Base-by-base conservation (phyloP, 768 basidiomycete genomes). In the Boletus sp. region DNA sequence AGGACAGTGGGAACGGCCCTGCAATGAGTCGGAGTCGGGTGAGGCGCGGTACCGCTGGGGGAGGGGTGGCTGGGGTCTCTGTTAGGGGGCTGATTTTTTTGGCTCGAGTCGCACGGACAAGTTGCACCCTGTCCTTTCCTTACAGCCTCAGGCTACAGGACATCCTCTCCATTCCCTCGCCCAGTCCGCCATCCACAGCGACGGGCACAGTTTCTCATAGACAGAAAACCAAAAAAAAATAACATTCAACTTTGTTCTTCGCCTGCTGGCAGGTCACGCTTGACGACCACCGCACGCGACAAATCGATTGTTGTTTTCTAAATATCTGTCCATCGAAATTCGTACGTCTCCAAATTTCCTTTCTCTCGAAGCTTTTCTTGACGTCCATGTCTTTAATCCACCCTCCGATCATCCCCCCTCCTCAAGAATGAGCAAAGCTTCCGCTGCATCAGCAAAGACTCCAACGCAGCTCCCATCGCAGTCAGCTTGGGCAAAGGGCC, bases 401-500 rank as follows among this genome's bases (percentile, higher is more conserved):
- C 17, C 25, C 3, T 27, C 48, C 50, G 54, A 66, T 56, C 56
- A 35, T 23, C 51, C 40, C 51, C 55, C 59, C 21, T 3, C 32
- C 38, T 32, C 9, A 61, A 91, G 89, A 91, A 95, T 95, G 93
- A 95, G 90, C 90, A 93, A 87, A 86, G 83, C 83, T 76, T 84
- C 88, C 63, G 82, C 86, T 73, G 79, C 83, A 73, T 77, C 87
- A 73, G 77, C 76, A 76, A 87, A 86, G 83, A 85, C 76, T 78
- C 80, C 81, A 74, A 72, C 83, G 76, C 83, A 79, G 81, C 84
- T 86, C 76, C 75, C 87, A 71, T 71, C 79, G 78, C 83, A 84
- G 80, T 92, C 91, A 75, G 92, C 90, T 79, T 96, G 93, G 93
- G 77, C 88, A 75, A 87, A 75, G 80, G 91, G 92, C 72, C 92